Evolutionary conservation across 1,284 basidiomycete genomes (phyloP).

Genomic region (Baeospora myosura): DNA sequence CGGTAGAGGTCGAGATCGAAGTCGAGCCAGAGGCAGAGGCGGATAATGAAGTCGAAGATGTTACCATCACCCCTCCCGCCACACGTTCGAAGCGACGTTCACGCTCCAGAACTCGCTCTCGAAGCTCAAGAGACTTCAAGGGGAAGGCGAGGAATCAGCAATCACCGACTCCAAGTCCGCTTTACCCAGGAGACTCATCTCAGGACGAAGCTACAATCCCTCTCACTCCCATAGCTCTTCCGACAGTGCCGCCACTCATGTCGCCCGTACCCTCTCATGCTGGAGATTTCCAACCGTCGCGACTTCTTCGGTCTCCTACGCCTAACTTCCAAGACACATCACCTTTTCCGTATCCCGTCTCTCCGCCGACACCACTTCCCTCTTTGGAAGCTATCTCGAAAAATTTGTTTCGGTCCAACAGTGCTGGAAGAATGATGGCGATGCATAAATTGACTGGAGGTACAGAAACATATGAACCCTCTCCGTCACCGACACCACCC

Average conservation of each 20-base stretch:
- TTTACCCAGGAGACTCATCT: constrained; percentile 54
- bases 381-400: constrained; percentile 65
- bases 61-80: constrained; percentile 22
- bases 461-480: constrained; percentile 42
- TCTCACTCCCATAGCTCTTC: constrained; percentile 30
- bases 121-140: constrained; percentile 68
- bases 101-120: constrained; percentile 67
- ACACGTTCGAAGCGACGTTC: constrained; percentile 52
- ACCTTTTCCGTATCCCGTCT: constrained; percentile 48
- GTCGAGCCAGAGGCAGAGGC: constrained; percentile 18
- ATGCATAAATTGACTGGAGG: constrained; percentile 70
- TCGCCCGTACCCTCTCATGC: constrained; percentile 62
- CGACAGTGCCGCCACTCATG: constrained; percentile 42
- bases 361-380: constrained; percentile 61
- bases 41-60: constrained; percentile 5
- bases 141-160: constrained; percentile 42
- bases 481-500: constrained; percentile 47
- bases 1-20: constrained; percentile 13
- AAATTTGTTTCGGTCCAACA: constrained; percentile 66
- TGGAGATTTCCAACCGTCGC: constrained; percentile 50
- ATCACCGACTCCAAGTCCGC: constrained; percentile 36
- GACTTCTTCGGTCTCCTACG: constrained; percentile 49
- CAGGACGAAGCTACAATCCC: constrained; percentile 49
- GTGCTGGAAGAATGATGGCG: constrained; percentile 64
- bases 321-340: constrained; percentile 41